phyloP scores from a whole-genome alignment of 2,329 filamentous ascomycete genomes.

The Fusarium concolor region DNA sequence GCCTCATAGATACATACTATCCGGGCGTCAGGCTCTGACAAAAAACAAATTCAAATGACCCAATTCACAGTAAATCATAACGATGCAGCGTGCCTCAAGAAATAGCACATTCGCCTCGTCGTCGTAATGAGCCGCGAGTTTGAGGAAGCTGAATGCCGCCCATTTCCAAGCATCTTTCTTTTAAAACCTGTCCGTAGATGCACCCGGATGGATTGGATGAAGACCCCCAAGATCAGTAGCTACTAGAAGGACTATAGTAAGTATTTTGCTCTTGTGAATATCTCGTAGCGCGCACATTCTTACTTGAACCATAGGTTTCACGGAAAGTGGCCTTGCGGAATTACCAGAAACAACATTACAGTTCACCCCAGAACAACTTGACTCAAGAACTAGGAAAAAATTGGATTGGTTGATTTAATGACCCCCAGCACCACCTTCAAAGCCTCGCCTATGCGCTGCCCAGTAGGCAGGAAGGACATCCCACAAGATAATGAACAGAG shows the following conservation, averaged over 20 bases:
- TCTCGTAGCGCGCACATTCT: not conserved
- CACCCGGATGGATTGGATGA: not conserved
- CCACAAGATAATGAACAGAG: not conserved
- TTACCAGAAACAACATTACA: slow-evolving; percentile 7
- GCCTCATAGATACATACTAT: slow-evolving; percentile 17
- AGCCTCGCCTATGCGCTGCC: slow-evolving; percentile 3
- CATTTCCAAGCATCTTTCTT: not conserved
- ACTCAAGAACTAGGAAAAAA: not conserved
- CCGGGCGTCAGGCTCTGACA: slow-evolving; percentile 25
- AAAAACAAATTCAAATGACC: not conserved
- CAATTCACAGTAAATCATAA: not conserved
- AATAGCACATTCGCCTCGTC: slow-evolving; percentile 11
- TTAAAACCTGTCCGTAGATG: slow-evolving; percentile 28
- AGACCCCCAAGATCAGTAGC: not conserved
- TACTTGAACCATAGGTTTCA: not conserved
- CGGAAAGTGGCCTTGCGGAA: not conserved
- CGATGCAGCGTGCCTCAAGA: not conserved
- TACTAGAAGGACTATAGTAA: not conserved
- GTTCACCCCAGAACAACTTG: not conserved
- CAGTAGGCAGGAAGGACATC: not conserved
- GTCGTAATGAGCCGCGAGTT: slow-evolving; percentile 2
- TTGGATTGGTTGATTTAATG: slow-evolving; percentile 1
- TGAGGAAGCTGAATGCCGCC: slow-evolving; percentile 1
- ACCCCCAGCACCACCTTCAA: not conserved
- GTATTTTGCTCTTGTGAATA: not conserved